Conservation (phyloP, 208 protist genomes). For the Leishmania braziliensis region DNA sequence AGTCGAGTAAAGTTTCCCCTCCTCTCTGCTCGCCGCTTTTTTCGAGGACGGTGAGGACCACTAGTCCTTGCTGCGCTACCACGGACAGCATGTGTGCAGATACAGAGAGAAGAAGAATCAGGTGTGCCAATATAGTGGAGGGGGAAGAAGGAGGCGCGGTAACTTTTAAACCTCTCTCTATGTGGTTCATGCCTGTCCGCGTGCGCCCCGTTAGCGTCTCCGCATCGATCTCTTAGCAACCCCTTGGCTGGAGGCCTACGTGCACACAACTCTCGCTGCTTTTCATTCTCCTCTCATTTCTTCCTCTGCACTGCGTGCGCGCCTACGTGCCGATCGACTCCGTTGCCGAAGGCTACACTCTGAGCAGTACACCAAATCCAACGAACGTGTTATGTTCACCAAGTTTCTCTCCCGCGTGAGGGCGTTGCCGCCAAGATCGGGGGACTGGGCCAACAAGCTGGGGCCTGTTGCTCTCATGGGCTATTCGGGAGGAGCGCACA, state of each 20-base stretch:
- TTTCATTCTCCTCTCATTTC: background rate
- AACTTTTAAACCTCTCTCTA: background rate
- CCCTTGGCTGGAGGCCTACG: background rate
- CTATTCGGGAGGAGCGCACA: conserved; percentile 38
- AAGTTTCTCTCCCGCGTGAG: conserved; percentile 70
- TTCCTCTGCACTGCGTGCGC: background rate
- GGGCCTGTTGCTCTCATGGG: conserved; percentile 80
- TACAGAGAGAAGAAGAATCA: background rate
- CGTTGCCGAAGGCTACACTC: background rate
- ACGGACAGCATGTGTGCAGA: background rate
- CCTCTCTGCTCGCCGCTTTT: background rate
- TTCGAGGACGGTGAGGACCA: background rate
- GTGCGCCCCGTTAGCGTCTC: background rate
- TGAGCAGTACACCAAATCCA: background rate
- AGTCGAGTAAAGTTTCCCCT: background rate
- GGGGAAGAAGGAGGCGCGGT: background rate
- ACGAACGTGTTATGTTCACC: conserved; percentile 54
- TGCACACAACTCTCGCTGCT: background rate
- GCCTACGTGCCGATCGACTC: background rate
- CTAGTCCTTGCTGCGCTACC: background rate
- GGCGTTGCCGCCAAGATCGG: conserved; percentile 51
- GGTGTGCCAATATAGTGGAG: background rate
- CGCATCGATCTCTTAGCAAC: background rate
- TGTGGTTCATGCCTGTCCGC: background rate
- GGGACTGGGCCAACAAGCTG: conserved; percentile 70